Conservation (phyloP, 140 eudicot genomes). For the Bidens hawaiensis region DNA sequence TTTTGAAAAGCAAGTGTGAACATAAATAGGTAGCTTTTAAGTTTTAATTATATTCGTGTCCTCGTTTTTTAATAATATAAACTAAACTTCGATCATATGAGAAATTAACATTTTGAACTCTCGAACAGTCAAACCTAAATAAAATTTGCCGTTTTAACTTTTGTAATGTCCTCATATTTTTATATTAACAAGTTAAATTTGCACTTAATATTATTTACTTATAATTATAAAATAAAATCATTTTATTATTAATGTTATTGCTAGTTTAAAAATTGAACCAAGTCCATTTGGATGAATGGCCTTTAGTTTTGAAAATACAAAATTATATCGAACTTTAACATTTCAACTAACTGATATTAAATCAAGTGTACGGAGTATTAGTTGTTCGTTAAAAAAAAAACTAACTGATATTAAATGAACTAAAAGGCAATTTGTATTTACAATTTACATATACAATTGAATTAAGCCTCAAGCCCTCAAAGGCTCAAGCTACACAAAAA, state of each 20-base stretch:
- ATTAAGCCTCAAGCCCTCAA: too few species aligned
- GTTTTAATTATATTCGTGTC: not conserved
- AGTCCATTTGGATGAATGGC: too few species aligned
- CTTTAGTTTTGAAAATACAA: too few species aligned
- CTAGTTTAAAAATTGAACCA: not conserved
- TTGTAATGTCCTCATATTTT: not conserved
- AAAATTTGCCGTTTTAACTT: not conserved
- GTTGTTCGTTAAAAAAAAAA: not conserved
- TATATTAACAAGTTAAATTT: not conserved
- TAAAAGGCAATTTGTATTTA: not conserved
- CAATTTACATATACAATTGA: not conserved
- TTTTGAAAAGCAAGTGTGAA: conserved; percentile 24
- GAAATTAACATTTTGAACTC: not conserved
- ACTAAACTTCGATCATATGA: not conserved
- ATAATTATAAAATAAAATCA: not conserved
- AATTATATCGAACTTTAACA: too few species aligned
- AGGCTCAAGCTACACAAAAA: not conserved
- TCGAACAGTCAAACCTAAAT: not conserved
- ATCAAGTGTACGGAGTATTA: not conserved
- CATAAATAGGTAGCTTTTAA: not conserved
- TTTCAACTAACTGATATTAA: not conserved
- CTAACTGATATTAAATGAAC: not conserved
- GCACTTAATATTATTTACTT: not conserved
- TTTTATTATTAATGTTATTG: not conserved
- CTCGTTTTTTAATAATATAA: not conserved